Base-by-base conservation (phyloP, 345 rosid species). In the Odontarrhena argentea region DNA sequence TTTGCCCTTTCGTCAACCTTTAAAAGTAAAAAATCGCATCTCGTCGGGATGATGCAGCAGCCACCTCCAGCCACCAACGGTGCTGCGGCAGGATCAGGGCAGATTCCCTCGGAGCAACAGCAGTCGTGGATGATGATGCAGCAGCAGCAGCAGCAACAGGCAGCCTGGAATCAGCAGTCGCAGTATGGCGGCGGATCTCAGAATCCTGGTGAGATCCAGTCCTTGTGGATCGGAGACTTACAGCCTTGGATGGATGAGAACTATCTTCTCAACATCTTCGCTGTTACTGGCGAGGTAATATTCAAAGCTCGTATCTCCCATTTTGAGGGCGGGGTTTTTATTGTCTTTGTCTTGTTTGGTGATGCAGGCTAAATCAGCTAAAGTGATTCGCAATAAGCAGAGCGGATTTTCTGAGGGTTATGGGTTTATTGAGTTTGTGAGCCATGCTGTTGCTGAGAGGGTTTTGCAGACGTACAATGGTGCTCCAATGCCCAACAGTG, bases 181-280 rank as follows among this genome's bases (percentile, higher is more conserved):
- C 78, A 74, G 43, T 81, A 81, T 55, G 79, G 60, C 18, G 78
- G 66, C 10, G 79, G 76, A 25, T 67, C 68, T 36, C 82, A 72
- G 36, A 77, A 49, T 57, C 77, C 71, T 1, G 76, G 69, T 8
- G 96, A 87, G 80, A 75, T 88, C 76, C 84, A 83, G 73, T 87
- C 96, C 9, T 73, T 94, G 65, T 94, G 97, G 99, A 88, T 94
- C 71, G 97, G 97, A 9, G 97, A 91, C 75, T 65, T 90, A 69
- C 95, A 84, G 83, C 91, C 77, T 5, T 86, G 96, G 89, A 94
- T 94, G 99, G 97, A 94, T 41, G 97, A 94, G 75, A 79, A 15
- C 79, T 94, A 94, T 64, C 86, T 94, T 62, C 46, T 71, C 65
- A 74, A 18, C 74, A 69, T 80, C 73, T 94, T 91, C 50, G 59